A percentile compares a stretch with the other conserved stretches of the same genome.
These are phyloP conservation scores for Penicillium vulpinum DNA, from an alignment of 2,329 filamentous ascomycete genomes.

Conservation along the genomic window DNA sequence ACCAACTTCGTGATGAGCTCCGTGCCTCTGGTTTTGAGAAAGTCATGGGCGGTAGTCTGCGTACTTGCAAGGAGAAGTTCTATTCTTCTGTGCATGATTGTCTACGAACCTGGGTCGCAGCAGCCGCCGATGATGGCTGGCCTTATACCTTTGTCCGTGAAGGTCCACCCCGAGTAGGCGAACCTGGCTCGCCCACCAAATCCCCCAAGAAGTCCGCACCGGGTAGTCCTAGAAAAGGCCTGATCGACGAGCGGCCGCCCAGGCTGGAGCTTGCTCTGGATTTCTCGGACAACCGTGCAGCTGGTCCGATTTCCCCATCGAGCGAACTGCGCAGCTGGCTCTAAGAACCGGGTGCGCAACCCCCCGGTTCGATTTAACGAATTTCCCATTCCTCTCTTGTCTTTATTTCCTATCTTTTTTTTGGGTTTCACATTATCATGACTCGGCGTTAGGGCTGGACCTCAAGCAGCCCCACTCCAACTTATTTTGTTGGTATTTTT, in stretches of 20 bases:
- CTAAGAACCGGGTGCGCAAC: constrained; percentile 20
- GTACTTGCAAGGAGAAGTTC: constrained; percentile 96
- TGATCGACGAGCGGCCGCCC: constrained; percentile 54
- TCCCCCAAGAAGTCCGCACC: constrained; percentile 49
- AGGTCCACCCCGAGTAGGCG: constrained; percentile 43
- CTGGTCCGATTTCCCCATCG: constrained; percentile 24
- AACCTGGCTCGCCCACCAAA: constrained; percentile 42
- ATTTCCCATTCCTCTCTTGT: constrained; percentile 15
- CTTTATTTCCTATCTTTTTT: constrained; percentile 14
- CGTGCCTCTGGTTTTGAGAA: constrained; percentile 88
- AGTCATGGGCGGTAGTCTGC: constrained; percentile 77
- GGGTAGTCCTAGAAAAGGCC: constrained; percentile 47
- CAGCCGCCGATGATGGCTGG: constrained; percentile 86
- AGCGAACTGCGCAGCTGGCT: constrained; percentile 41
- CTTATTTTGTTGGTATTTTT: constrained; percentile 11
- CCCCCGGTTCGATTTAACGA: constrained; percentile 3
- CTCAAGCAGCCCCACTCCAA: constrained; percentile 1
- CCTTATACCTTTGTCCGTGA: constrained; percentile 73
- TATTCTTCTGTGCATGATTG: constrained; percentile 90
- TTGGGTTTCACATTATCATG: constrained; percentile 24
- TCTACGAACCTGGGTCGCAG: constrained; percentile 84
- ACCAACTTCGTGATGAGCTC: constrained; percentile 73
- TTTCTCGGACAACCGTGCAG: constrained; percentile 25
- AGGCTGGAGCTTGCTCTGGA: constrained; percentile 56
- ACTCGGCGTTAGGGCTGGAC: constrained; percentile 23